Conservation (phyloP, 495 filamentous ascomycete genomes). For the Cenococcum geophilum region DNA sequence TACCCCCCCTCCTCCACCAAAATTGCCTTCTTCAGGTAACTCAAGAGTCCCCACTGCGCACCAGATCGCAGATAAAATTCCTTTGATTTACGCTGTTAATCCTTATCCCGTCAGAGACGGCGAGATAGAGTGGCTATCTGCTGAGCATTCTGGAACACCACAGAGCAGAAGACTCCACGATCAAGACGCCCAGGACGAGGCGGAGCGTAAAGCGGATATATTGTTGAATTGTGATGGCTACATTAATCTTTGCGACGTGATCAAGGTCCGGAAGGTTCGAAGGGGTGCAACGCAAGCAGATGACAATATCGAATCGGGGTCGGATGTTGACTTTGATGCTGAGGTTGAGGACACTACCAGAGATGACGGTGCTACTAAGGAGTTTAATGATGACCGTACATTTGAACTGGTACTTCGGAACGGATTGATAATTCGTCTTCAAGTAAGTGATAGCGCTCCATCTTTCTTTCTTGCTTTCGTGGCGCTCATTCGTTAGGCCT, state of each 20-base stretch:
- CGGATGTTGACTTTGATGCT: constrained; percentile 43
- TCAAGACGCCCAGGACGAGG: constrained; percentile 54
- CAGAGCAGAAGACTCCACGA: constrained; percentile 49
- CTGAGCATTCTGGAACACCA: constrained; percentile 37
- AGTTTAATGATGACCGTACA: constrained; percentile 53
- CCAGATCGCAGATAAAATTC: constrained; percentile 53
- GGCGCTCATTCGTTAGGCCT: constrained; percentile 37
- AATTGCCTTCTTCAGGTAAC: constrained; percentile 39
- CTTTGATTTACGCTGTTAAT: constrained; percentile 58
- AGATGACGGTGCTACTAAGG: constrained; percentile 49
- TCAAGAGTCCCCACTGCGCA: constrained; percentile 50
- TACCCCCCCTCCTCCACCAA: constrained; percentile 60
- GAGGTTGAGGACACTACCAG: constrained; percentile 42
- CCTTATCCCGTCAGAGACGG: constrained; percentile 55
- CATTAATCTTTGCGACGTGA: constrained; percentile 57
- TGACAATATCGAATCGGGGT: constrained; percentile 42
- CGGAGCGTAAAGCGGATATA: constrained; percentile 55
- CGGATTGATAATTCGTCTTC: constrained; percentile 59
- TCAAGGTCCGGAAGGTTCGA: constrained; percentile 50
- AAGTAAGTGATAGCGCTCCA: constrained; percentile 32
- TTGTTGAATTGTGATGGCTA: constrained; percentile 58
- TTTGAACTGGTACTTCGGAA: constrained; percentile 63
- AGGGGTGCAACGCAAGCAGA: constrained; percentile 49
- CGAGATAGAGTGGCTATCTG: constrained; percentile 53
- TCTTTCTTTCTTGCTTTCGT: not conserved